phyloP scores from a whole-genome alignment of 2,329 filamentous ascomycete genomes.

The Purpureocillium takamizusanense region DNA sequence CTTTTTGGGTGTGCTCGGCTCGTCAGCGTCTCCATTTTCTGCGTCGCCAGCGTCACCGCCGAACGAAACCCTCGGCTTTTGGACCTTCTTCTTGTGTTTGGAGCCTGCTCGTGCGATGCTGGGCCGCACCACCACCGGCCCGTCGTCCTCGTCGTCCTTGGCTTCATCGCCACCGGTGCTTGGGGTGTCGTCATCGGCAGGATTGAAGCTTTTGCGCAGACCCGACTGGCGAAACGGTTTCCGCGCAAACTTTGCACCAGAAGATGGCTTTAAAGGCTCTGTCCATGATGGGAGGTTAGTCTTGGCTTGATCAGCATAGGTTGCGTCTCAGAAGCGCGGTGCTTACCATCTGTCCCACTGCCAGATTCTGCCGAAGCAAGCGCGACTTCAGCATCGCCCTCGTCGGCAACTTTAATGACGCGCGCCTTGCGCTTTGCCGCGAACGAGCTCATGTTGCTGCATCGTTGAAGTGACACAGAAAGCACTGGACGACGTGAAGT shows the following conservation, averaged over 20 bases:
- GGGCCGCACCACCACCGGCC: constrained; percentile 41
- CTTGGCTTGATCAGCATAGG: constrained; percentile 24
- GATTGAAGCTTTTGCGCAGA: constrained; percentile 45
- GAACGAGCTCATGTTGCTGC: constrained; percentile 42
- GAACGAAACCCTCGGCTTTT: constrained; percentile 62
- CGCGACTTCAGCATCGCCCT: constrained; percentile 30
- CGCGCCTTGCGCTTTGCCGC: constrained; percentile 59
- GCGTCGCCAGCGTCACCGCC: constrained; percentile 46
- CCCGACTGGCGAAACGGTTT: constrained; percentile 50
- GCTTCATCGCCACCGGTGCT: constrained; percentile 11
- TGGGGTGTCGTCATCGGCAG: constrained; percentile 27
- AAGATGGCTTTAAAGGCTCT: constrained; percentile 27
- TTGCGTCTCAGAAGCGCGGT: constrained; percentile 11
- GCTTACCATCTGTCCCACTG: constrained; percentile 27
- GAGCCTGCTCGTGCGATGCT: constrained; percentile 34
- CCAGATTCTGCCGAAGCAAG: constrained; percentile 13
- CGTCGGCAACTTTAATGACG: constrained; percentile 64
- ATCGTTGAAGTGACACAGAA: not conserved
- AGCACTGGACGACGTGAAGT: too few relatives aligned
- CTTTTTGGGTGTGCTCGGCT: constrained; percentile 56
- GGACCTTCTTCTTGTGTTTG: constrained; percentile 57
- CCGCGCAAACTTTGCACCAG: constrained; percentile 33
- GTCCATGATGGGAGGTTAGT: constrained; percentile 19
- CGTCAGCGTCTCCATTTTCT: constrained; percentile 38
- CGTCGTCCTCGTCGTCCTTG: constrained; percentile 32